Evolutionary conservation across 176 grass and related monocot species (phyloP), one percentile per base, ranked within the genome.

Genomic region (Saccharum officinarum): DNA sequence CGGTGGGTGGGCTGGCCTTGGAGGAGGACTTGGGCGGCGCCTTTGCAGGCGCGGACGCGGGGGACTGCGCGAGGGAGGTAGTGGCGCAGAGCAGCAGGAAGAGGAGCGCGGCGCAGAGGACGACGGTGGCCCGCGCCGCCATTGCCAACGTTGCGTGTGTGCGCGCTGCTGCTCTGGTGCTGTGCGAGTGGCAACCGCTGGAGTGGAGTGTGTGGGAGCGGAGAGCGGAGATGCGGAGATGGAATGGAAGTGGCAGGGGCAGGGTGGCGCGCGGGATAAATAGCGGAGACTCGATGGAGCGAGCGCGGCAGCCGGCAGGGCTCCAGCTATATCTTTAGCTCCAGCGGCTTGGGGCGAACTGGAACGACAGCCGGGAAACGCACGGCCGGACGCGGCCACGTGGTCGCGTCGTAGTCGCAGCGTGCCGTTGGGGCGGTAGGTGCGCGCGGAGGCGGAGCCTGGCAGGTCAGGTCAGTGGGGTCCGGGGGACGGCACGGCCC

Each of bases 1-100:
- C 66, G 8, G 87, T 28, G 3, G 83, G 71, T 28, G 28, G 28
- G 28, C 28, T 75, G 3, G 78, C 0, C 7, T 65, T 86, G 37
- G 79, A 54, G 54, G 76, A 45, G 36, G 87, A 42, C 77, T 81
- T 87, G 60, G 82, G 87, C 25, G 82, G 69, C 23, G 70, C 36
- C 28, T 78, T 84, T 46, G 76, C 26, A 0, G 82, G 82, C 0
- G 87, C 73, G 1, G 79, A 47, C 11, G 88, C 42, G 3, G 84
- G 74, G 8, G 84, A 50, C 68, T 86, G 84, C 39, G 89, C 80
- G 18, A 83, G 39, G 49, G 85, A 60, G 6, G 78, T 71, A 0
- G 71, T n/a, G 22, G 40, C 30, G 22, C 75, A 2, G 20, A 79
- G 20, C 5, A 84, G 22, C 46, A 84, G 11, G 75, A 67, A 83